phyloP scores from a whole-genome alignment of 2,329 filamentous ascomycete genomes.

The Penicillium sp. region DNA sequence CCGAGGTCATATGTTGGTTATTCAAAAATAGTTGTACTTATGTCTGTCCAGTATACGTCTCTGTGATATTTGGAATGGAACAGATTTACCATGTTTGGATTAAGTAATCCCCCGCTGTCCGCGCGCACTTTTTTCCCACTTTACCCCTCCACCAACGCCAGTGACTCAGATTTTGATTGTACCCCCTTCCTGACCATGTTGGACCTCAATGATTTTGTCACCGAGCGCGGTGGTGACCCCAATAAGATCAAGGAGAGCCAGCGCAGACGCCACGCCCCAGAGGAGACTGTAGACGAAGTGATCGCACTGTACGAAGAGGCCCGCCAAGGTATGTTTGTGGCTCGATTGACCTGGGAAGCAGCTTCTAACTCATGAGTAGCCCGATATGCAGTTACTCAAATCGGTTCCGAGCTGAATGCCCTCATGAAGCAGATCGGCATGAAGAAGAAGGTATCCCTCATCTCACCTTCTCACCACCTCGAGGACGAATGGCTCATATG shows the following conservation, averaged over 20 bases:
- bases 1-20: not conserved
- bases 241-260: constrained; percentile 92
- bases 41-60: not conserved
- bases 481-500: constrained; percentile 6
- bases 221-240: constrained; percentile 86
- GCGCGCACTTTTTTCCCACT: constrained; percentile 20
- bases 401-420: constrained; percentile 81
- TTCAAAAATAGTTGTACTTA: not conserved
- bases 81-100: constrained; percentile 3
- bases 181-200: constrained; percentile 56
- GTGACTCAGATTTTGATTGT: constrained; percentile 19
- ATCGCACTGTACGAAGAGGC: constrained; percentile 85
- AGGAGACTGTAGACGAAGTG: constrained; percentile 86
- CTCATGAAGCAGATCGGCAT: constrained; percentile 85
- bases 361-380: constrained; percentile 44
- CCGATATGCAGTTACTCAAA: constrained; percentile 75
- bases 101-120: constrained; percentile 22
- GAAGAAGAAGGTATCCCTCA: constrained; percentile 74
- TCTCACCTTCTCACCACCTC: not conserved
- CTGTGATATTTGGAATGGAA: not conserved
- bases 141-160: constrained; percentile 27
- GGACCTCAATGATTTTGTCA: constrained; percentile 76
- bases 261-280: constrained; percentile 74
- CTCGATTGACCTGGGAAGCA: not conserved
- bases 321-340: constrained; percentile 61